Percentiles rank a stretch among this genome's conserved stretches.
Evolutionary conservation across 345 rosid species (phyloP).

Genomic region (Mallotus nudiflorus): DNA sequence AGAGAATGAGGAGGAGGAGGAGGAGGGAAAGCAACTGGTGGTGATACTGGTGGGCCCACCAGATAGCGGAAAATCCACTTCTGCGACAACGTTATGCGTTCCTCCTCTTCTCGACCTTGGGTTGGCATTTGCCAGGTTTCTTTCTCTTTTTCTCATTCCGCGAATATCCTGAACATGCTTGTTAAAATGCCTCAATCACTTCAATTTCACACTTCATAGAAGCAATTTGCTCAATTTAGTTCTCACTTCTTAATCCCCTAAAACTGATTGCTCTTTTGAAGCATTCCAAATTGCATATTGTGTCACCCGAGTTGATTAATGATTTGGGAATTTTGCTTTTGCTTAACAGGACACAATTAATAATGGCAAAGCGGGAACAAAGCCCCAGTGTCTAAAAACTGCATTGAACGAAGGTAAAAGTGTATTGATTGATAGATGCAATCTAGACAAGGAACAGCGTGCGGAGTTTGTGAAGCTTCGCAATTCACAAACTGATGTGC

Average conservation of each 20-base stretch:
- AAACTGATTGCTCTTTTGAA: neutral
- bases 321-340: neutral
- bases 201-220: no score
- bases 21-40: constrained; percentile 41
- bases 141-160: neutral
- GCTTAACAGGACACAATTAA: constrained; percentile 68
- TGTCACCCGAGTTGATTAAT: neutral
- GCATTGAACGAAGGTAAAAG: constrained; percentile 74
- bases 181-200: constrained; percentile 39
- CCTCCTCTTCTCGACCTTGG: constrained; percentile 66
- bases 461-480: constrained; percentile 75
- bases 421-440: constrained; percentile 84
- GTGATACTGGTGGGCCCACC: constrained; percentile 76
- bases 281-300: no score
- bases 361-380: constrained; percentile 82
- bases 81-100: constrained; percentile 61
- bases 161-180: constrained; percentile 23
- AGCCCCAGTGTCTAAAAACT: constrained; percentile 65
- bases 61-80: constrained; percentile 94
- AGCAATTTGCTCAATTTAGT: neutral
- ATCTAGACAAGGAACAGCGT: constrained; percentile 77
- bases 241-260: neutral
- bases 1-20: constrained; percentile 39
- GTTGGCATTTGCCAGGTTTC: constrained; percentile 88
- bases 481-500: constrained; percentile 53